Evolutionary conservation across 140 eudicot genomes (phyloP), one percentile per base, ranked within the genome.

Genomic region (Ambrosia hybrid): DNA sequence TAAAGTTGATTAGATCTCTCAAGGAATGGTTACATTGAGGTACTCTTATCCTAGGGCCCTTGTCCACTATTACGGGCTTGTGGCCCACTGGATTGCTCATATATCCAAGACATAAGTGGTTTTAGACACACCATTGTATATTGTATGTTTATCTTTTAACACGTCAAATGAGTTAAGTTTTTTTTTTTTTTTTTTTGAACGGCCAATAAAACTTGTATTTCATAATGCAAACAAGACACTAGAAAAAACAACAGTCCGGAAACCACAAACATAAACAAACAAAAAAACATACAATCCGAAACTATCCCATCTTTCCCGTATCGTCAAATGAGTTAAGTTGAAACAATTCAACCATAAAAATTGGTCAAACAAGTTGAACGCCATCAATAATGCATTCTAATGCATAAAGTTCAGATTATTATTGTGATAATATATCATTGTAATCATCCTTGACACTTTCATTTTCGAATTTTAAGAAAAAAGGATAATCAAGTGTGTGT

Each of bases 11-110:
- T 63, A 36, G 49, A 63, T 38, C 26, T 17, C 51, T 38, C 30
- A 49, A 73, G 51, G 51, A 9, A 49, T 49, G 46, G 38, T 71
- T 71, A 26, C 49, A 7, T 39, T n/a, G 26, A 12, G 7, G 51
- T 16, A 14, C 26, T 21, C 26, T 21, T 21, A 21, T 21, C 33
- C 51, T 13, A 30, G 34, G 33, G 45, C 68, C 51, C 58, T 67
- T 41, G 5, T 12, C 51, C 78, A 63, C 53, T 21, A 9, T 51
- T 11, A 63, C 65, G 79, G 73, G 60, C 76, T 51, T 12, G n/a
- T 74, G 79, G 49, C 72, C 76, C 76, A 57, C 45, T 52, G 8
- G 73, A 64, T 57, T 1, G 33, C 39, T 21, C 10, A 43, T 17
- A 9, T 65, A 63, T 30, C 38, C 7, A 10, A 7, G 14, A 4